These are phyloP conservation scores for Fraxinus cuspidata DNA, from an alignment of 257 asterid species.

Conservation along the genomic window DNA sequence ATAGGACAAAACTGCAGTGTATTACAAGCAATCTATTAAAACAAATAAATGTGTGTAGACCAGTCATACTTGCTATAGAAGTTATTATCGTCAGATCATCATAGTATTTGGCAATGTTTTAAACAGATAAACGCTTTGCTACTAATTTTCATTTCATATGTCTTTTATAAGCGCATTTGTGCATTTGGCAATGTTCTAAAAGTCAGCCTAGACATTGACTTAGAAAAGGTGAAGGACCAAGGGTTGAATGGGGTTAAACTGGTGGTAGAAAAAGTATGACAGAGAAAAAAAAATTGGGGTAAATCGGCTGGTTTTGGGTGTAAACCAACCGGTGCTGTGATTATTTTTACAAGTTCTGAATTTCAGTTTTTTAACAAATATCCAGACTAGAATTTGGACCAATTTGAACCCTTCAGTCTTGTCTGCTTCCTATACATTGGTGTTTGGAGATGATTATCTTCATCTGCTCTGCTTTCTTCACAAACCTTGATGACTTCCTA, in stretches of 20 bases:
- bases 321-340: neutral
- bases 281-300: neutral
- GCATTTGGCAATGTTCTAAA: neutral
- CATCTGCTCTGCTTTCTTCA: neutral
- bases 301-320: neutral
- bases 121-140: neutral
- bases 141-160: neutral
- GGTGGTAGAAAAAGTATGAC: neutral
- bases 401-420: neutral
- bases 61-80: conserved; percentile 7
- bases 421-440: neutral
- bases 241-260: neutral
- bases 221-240: neutral
- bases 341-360: neutral
- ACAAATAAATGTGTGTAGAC: neutral
- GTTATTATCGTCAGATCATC: neutral
- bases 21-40: neutral
- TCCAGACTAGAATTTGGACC: neutral
- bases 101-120: neutral
- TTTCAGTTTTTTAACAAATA: neutral
- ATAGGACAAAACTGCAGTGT: neutral
- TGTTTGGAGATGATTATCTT: neutral
- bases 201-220: neutral
- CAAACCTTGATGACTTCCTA: conserved; percentile 5
- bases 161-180: conserved; percentile 15